Evolutionary conservation across 2,329 filamentous ascomycete species (phyloP).

Genomic region (Clarireedia homoeocarpa): DNA sequence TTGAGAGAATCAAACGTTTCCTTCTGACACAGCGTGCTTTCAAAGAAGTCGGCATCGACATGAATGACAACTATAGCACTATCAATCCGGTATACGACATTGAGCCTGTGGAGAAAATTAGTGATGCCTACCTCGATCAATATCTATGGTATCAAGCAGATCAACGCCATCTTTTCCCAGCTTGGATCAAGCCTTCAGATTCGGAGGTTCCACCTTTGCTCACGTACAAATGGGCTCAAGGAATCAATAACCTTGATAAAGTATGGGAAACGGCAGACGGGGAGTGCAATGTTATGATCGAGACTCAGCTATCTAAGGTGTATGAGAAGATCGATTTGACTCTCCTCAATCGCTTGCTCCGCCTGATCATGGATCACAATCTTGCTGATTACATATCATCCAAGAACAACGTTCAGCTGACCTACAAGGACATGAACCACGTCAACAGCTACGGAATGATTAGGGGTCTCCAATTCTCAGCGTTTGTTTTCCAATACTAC

Average conservation of each 20-base stretch:
- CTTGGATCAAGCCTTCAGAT: constrained; percentile 98
- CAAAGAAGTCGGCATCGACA: constrained; percentile 98
- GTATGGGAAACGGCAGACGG: constrained; percentile 93
- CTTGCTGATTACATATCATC: constrained; percentile 97
- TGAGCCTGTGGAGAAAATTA: constrained; percentile 98
- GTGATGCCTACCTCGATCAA: constrained; percentile 95
- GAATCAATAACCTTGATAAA: constrained; percentile 94
- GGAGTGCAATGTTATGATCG: constrained; percentile 97
- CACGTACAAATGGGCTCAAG: constrained; percentile 98
- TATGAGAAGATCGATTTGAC: constrained; percentile 99
- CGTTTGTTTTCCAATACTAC: constrained; percentile 98
- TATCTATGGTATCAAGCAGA: constrained; percentile 99
- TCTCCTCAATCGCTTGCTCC: constrained; percentile 82
- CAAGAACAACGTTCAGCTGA: constrained; percentile 98
- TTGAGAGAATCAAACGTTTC: constrained; percentile 96
- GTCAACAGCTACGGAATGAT: constrained; percentile 99
- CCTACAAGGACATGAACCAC: constrained; percentile 99
- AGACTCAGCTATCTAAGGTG: constrained; percentile 97
- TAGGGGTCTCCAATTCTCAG: constrained; percentile 93
- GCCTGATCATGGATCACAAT: constrained; percentile 99
- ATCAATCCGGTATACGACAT: constrained; percentile 99
- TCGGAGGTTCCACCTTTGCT: constrained; percentile 92
- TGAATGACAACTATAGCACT: constrained; percentile 99
- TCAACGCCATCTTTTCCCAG: constrained; percentile 91
- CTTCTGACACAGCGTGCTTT: constrained; percentile 94